A percentile compares a stretch with the other conserved stretches of the same genome.
Evolutionary conservation across 257 asterid species (phyloP).

Genomic region (Oldenlandia corymbosa): DNA sequence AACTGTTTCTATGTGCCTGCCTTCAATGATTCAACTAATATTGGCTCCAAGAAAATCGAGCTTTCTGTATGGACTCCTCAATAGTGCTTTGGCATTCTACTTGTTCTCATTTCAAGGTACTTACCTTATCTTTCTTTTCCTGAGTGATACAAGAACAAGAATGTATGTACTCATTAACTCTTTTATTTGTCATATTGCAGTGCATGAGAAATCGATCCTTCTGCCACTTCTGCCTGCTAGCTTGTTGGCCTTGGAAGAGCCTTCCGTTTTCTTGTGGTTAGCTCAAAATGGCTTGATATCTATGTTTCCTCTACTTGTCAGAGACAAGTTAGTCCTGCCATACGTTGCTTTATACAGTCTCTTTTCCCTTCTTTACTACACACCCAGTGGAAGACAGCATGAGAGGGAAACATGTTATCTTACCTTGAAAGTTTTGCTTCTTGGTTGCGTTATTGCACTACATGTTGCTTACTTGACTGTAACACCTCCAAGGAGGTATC

Average conservation of each 20-base stretch:
- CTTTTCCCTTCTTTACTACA: slow-evolving; percentile 59
- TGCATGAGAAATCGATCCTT: slow-evolving; percentile 88
- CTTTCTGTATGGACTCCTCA: slow-evolving; percentile 76
- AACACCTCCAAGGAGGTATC: slow-evolving; percentile 74
- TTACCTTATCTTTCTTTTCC: slow-evolving; percentile 3
- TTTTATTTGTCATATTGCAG: slow-evolving; percentile 35
- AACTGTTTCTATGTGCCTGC: slow-evolving; percentile 68
- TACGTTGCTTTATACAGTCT: slow-evolving; percentile 62
- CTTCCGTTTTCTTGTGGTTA: slow-evolving; percentile 67
- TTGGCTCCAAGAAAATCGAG: slow-evolving; percentile 59
- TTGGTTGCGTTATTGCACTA: slow-evolving; percentile 48
- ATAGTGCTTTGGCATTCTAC: slow-evolving; percentile 78
- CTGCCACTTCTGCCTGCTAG: slow-evolving; percentile 95
- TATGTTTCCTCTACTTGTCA: slow-evolving; percentile 85
- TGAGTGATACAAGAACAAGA: not conserved
- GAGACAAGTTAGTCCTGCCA: slow-evolving; percentile 64
- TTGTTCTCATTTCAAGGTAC: slow-evolving; percentile 97
- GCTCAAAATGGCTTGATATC: slow-evolving; percentile 61
- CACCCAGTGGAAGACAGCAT: slow-evolving; percentile 49
- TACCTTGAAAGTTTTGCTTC: slow-evolving; percentile 31
- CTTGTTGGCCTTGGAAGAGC: slow-evolving; percentile 74
- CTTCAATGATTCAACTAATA: slow-evolving; percentile 71
- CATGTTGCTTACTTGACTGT: slow-evolving; percentile 59
- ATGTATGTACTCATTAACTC: not conserved
- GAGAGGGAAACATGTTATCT: slow-evolving; percentile 24